A percentile compares a stretch with the other conserved stretches of the same genome.
These are phyloP conservation scores for Auriculariales sp. DNA, from an alignment of 768 basidiomycete species.

Conservation along the genomic window DNA sequence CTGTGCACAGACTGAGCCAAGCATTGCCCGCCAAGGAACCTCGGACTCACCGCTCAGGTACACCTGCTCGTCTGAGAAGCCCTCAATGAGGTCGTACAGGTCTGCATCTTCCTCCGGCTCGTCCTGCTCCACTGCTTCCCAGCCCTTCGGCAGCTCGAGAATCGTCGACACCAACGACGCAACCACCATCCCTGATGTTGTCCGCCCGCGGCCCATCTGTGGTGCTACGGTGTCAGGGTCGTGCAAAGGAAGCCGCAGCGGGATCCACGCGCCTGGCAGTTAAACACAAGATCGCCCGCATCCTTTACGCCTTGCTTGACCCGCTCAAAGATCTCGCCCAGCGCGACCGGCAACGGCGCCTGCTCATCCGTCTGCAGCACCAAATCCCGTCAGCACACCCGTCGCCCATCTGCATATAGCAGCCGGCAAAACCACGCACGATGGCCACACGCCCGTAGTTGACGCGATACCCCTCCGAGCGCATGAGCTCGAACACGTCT, in stretches of 20 bases:
- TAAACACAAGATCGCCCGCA: conserved; percentile 76
- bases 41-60: conserved; percentile 58
- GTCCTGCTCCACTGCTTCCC: conserved; percentile 22
- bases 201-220: conserved; percentile 23
- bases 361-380: conserved; percentile 96
- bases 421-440: conserved; percentile 36
- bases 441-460: conserved; percentile 84
- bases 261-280: conserved; percentile 92
- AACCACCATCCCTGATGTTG: conserved; percentile 92
- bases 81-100: conserved; percentile 51
- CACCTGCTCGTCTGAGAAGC: conserved; percentile 75
- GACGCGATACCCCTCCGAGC: conserved; percentile 69
- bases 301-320: conserved; percentile 35
- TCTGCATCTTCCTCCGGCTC: conserved; percentile 18
- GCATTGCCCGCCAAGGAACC: neutral
- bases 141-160: conserved; percentile 15
- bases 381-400: neutral
- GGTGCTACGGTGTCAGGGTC: neutral
- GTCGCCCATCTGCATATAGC: neutral
- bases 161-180: conserved; percentile 75
- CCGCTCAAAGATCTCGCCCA: conserved; percentile 64
- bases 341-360: conserved; percentile 80
- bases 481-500: conserved; percentile 65
- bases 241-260: neutral
- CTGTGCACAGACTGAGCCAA: conserved; percentile 23